Evolutionary conservation across 2,329 filamentous ascomycete genomes (phyloP).

Genomic region (Curvularia sp.): DNA sequence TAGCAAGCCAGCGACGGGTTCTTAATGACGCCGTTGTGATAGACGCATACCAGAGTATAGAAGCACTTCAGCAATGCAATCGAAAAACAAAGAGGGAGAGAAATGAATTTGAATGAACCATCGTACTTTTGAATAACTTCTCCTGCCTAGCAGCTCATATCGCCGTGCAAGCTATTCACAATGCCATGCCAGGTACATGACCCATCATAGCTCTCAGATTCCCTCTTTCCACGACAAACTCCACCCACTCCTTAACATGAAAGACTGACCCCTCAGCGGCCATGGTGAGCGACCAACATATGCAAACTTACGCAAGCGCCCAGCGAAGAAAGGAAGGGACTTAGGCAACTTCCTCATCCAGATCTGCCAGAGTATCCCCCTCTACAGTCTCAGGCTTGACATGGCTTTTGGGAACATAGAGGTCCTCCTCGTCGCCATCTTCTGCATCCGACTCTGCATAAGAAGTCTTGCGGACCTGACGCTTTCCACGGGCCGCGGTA

Average conservation of each 20-base stretch:
- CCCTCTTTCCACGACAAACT: not conserved
- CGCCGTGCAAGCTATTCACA: not conserved
- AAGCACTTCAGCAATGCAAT: too few species aligned
- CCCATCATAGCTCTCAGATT: not conserved
- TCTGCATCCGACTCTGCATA: not conserved
- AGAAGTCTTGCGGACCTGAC: not conserved
- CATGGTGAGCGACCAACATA: not conserved
- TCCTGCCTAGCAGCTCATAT: not conserved
- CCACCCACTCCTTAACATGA: not conserved
- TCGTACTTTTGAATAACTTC: not conserved
- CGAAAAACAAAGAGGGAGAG: not conserved
- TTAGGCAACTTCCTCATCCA: not conserved
- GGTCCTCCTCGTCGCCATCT: not conserved
- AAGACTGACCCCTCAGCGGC: not conserved
- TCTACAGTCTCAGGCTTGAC: not conserved
- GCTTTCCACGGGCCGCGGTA: not conserved
- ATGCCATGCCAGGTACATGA: not conserved
- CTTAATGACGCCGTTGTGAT: too few species aligned
- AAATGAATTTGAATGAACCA: not conserved
- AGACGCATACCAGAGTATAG: too few species aligned
- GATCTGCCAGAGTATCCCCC: not conserved
- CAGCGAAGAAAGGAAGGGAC: not conserved
- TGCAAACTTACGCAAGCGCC: not conserved
- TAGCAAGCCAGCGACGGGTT: too few species aligned
- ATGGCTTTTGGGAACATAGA: not conserved